Evolutionary conservation across 345 rosid species (phyloP).

Genomic region (Syzygium aromaticum): DNA sequence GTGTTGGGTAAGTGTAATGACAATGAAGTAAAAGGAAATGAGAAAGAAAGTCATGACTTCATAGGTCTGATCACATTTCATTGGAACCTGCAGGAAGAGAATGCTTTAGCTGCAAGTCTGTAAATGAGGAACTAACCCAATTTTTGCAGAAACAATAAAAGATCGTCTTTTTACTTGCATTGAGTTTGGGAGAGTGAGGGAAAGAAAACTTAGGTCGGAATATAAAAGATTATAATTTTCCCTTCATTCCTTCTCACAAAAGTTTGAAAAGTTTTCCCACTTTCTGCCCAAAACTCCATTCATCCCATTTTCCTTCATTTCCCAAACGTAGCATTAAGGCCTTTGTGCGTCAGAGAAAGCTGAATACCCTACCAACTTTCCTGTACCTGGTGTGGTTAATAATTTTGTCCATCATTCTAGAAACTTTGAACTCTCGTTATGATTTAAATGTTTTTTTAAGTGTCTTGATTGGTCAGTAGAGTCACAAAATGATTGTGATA

Average conservation of each 20-base stretch:
- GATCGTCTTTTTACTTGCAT: background rate
- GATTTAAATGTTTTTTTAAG: background rate
- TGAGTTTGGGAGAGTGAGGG: background rate
- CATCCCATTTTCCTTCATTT: background rate
- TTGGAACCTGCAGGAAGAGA: background rate
- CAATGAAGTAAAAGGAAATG: background rate
- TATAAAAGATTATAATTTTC: background rate
- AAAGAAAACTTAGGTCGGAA: background rate
- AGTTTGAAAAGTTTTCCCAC: background rate
- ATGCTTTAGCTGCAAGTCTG: background rate
- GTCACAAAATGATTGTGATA: background rate
- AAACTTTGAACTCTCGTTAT: background rate
- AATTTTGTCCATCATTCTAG: background rate
- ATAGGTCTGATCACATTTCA: background rate
- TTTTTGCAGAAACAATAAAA: background rate
- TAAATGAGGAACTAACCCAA: background rate
- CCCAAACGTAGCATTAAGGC: background rate
- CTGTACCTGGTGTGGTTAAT: background rate
- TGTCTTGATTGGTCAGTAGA: background rate
- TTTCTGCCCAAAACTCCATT: background rate
- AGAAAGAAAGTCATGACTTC: background rate
- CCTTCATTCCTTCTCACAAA: background rate
- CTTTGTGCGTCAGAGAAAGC: background rate
- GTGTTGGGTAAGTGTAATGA: background rate
- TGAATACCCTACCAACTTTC: background rate